These are phyloP conservation scores for Cytospora piceicola DNA, from an alignment of 2,329 filamentous ascomycete species.

Conservation along the genomic window DNA sequence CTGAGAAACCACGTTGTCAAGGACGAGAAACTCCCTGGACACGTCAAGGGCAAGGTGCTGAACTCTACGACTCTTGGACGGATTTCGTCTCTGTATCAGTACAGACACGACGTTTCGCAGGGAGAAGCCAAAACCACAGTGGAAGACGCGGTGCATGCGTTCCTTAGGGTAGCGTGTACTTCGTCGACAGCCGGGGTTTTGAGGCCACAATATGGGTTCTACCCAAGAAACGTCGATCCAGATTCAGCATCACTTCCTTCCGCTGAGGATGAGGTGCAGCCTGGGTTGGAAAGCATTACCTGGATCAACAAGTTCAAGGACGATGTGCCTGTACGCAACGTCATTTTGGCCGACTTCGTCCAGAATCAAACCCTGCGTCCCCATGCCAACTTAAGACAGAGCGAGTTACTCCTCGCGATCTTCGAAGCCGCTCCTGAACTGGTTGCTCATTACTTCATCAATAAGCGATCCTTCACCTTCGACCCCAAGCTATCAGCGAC, in stretches of 20 bases:
- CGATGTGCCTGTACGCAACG: constrained; percentile 76
- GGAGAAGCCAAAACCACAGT: constrained; percentile 55
- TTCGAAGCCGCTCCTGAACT: constrained; percentile 84
- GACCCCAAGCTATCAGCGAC: constrained; percentile 91
- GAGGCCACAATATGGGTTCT: constrained; percentile 79
- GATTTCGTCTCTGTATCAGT: constrained; percentile 72
- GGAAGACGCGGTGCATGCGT: constrained; percentile 71
- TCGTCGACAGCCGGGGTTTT: constrained; percentile 73
- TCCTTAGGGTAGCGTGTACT: constrained; percentile 77
- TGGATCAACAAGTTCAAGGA: constrained; percentile 70
- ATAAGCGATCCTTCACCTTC: constrained; percentile 79
- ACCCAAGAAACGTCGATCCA: constrained; percentile 71
- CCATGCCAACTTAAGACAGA: constrained; percentile 80
- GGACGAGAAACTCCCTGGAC: constrained; percentile 73
- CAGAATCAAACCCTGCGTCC: constrained; percentile 78
- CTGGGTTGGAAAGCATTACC: constrained; percentile 70
- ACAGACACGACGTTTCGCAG: constrained; percentile 52
- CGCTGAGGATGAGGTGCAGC: constrained; percentile 53
- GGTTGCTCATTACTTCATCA: constrained; percentile 83
- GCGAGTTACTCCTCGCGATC: constrained; percentile 77
- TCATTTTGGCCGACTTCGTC: constrained; percentile 76
- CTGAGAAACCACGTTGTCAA: constrained; percentile 73
- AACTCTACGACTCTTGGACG: constrained; percentile 74
- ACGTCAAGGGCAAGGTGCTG: constrained; percentile 75
- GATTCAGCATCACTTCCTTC: constrained; percentile 50